Percentiles rank a stretch among this genome's conserved stretches.
Evolutionary conservation across 495 filamentous ascomycete genomes (phyloP).

Genomic region (Paragyromitra xinjiangensis): DNA sequence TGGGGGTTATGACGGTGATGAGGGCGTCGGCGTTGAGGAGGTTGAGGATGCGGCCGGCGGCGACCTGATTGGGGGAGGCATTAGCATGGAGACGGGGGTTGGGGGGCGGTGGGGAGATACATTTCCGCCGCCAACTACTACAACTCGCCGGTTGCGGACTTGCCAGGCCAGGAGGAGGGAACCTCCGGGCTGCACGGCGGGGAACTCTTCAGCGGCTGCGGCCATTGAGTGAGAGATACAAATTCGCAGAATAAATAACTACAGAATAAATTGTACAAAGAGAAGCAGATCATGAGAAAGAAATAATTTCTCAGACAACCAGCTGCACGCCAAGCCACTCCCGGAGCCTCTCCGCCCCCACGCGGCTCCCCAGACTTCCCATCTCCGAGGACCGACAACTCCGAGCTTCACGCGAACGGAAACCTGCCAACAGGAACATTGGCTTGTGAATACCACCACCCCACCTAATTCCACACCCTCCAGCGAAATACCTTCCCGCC

Average conservation of each 20-base stretch:
- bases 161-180: constrained; percentile 96
- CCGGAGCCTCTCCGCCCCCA: constrained; percentile 2
- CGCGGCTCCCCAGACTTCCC: background rate
- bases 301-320: background rate
- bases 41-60: constrained; percentile 90
- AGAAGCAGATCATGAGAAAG: background rate
- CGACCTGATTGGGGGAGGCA: constrained; percentile 69
- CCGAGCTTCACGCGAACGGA: background rate
- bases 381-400: constrained; percentile 40
- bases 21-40: constrained; percentile 92
- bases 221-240: background rate
- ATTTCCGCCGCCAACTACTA: constrained; percentile 94
- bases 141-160: constrained; percentile 78
- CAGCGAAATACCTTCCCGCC: background rate
- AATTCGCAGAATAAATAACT: background rate
- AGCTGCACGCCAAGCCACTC: constrained; percentile 12
- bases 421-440: background rate
- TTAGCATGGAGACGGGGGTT: constrained; percentile 29
- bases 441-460: constrained; percentile 3
- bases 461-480: background rate
- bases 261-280: background rate
- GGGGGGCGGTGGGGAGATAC: constrained; percentile 61
- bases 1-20: constrained; percentile 83
- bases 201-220: constrained; percentile 66
- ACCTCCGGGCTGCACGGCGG: constrained; percentile 84